A percentile compares a stretch with the other conserved stretches of the same genome.
Conservation (phyloP, 78 protist genomes). For the slime mould (Dictyostelium discoideum) region dicty_2.7 NC_007088.5:3459501-3460000, state of each 20-base stretch:
- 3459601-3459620: slow-evolving; percentile 86
- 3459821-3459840: slow-evolving; percentile 1
- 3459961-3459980: slow-evolving; percentile 44
- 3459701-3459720: slow-evolving; percentile 91
- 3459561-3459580: slow-evolving; percentile 92
- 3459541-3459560: slow-evolving; percentile 84
- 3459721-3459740: slow-evolving; percentile 80
- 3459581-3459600: slow-evolving; percentile 94
- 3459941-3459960: slow-evolving; percentile 79
- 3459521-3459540: slow-evolving; percentile 89
- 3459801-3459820: slow-evolving; percentile 40
- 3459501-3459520: slow-evolving; percentile 87
- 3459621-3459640: slow-evolving; percentile 81
- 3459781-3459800: not conserved
- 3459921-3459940: slow-evolving; percentile 69
- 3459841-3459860: slow-evolving; percentile 8
- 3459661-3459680: slow-evolving; percentile 57
- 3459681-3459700: slow-evolving; percentile 87
- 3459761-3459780: slow-evolving; percentile 64
- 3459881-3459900: too few species aligned
- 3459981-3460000: slow-evolving; percentile 63
- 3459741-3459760: slow-evolving; percentile 53
- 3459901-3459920: slow-evolving; percentile 75
- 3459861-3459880: too few species aligned
- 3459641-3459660: slow-evolving; percentile 90